Evolutionary conservation across 1,284 basidiomycete species (phyloP).

Genomic region (Heterobasidion parviporum): DNA sequence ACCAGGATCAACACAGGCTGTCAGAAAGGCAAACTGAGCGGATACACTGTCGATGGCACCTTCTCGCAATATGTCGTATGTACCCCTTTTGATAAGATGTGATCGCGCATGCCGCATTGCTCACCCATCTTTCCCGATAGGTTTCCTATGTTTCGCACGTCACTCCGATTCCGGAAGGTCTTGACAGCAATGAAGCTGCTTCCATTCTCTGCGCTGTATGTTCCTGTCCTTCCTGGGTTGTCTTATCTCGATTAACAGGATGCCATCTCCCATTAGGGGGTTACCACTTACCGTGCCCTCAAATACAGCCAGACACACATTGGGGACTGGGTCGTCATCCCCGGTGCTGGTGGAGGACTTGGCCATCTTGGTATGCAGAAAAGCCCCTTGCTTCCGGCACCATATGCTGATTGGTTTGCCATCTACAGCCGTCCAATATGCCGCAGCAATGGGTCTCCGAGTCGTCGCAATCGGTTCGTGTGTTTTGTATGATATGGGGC

Average conservation of each 20-base stretch:
- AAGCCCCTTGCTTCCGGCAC: not conserved
- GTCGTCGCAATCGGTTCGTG: conserved; percentile 68
- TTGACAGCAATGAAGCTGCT: conserved; percentile 66
- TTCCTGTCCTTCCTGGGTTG: conserved; percentile 2
- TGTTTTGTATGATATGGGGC: not conserved
- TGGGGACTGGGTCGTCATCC: conserved; percentile 80
- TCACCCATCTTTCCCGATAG: conserved; percentile 23
- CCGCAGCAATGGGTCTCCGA: conserved; percentile 64
- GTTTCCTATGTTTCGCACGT: conserved; percentile 64
- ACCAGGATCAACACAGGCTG: conserved; percentile 40
- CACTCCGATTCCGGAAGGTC: conserved; percentile 64
- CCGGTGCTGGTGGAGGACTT: conserved; percentile 71
- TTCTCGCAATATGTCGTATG: conserved; percentile 75
- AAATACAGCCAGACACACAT: conserved; percentile 63
- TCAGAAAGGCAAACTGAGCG: conserved; percentile 50
- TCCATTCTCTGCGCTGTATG: conserved; percentile 77
- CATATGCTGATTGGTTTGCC: conserved; percentile 1
- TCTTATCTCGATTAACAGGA: not conserved
- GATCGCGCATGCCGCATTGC: conserved; percentile 8
- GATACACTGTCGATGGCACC: conserved; percentile 76
- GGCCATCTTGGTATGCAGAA: conserved; percentile 48
- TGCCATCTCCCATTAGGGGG: conserved; percentile 33
- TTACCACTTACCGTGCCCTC: conserved; percentile 81
- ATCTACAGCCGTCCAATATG: conserved; percentile 65
- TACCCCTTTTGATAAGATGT: conserved; percentile 2